These are phyloP conservation scores for Sporothrix humicola DNA, from an alignment of 2,329 filamentous ascomycete species.

Conservation along the genomic window DNA sequence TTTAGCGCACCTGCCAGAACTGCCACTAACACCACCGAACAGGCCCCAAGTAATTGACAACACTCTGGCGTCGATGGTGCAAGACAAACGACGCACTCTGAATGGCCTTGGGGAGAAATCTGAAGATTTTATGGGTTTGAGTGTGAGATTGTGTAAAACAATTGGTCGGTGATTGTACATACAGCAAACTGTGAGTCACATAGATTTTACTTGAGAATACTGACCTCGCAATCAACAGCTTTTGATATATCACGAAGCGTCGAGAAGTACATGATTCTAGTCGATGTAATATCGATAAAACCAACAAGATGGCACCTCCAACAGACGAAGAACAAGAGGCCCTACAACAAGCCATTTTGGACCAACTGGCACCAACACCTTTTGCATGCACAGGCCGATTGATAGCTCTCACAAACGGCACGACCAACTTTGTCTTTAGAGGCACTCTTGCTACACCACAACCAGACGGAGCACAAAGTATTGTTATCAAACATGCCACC, in stretches of 20 bases:
- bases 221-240: neutral
- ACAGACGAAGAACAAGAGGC: slow-evolving; percentile 14
- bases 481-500: slow-evolving; percentile 50
- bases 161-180: neutral
- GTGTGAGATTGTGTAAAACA: neutral
- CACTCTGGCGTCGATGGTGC: slow-evolving; percentile 13
- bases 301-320: slow-evolving; percentile 19
- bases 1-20: neutral
- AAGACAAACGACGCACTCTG: neutral
- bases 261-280: neutral
- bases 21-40: slow-evolving; percentile 4
- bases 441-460: slow-evolving; percentile 44
- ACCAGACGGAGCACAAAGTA: slow-evolving; percentile 37
- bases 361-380: slow-evolving; percentile 40
- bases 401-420: slow-evolving; percentile 46
- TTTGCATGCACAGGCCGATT: slow-evolving; percentile 47
- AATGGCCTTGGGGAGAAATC: too few relatives aligned
- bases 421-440: slow-evolving; percentile 51
- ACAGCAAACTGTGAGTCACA: neutral
- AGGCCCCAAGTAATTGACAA: neutral
- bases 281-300: neutral
- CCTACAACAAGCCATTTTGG: neutral
- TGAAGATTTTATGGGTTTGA: neutral
- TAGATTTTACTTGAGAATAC: neutral
- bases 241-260: too few relatives aligned